Base-by-base conservation (phyloP, 2,329 filamentous ascomycete species). In the Epichloe hybrida region DNA sequence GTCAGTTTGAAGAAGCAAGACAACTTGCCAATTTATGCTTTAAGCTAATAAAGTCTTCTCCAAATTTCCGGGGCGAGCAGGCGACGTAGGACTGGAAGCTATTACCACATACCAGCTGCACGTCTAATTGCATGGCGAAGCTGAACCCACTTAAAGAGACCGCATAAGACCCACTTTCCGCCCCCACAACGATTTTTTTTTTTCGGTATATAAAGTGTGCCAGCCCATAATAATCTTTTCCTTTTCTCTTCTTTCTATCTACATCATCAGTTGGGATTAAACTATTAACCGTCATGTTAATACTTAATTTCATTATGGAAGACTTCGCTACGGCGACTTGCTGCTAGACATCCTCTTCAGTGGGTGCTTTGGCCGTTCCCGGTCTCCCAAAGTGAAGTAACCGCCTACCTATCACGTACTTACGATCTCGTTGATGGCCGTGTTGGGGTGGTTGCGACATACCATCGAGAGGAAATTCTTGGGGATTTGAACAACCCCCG, bases 331-430 rank as follows among this genome's bases (percentile, higher is more conserved):
- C 64, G 61, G 72, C 70, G 72, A 72, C 72, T 73, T 74, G 72
- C 73, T 76, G 72, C 73, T 72, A 71, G 72, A 69, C 72, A 71
- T 62, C 63, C 48, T 49, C 44, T 34, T 62, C 69, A 61, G 69
- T 76, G 70, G 68, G 69, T 73, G 67, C 73, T 66, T 66, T 72
- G 69, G 74, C 72, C 73, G 73, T 76, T 76, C 73, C 73, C 73
- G 71, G 73, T 73, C 73, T 65, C 71, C 72, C 58, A 71, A 53
- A 76, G 58, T 54, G 67, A 71, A 61, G 70, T 68, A 66, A 70
- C 61, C 62, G 64, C 70, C 71, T 70, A 64, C 67, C 55, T 66
- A 69, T 62, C 69, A 73, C 70, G 62, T 61, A 54, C 58, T 59
- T 59, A 56, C 59, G 65, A 54, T 60, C 56, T 59, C 51, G 46